Evolutionary conservation across 768 basidiomycete genomes (phyloP).

Genomic region (Symmetrospora coprosmae): DNA sequence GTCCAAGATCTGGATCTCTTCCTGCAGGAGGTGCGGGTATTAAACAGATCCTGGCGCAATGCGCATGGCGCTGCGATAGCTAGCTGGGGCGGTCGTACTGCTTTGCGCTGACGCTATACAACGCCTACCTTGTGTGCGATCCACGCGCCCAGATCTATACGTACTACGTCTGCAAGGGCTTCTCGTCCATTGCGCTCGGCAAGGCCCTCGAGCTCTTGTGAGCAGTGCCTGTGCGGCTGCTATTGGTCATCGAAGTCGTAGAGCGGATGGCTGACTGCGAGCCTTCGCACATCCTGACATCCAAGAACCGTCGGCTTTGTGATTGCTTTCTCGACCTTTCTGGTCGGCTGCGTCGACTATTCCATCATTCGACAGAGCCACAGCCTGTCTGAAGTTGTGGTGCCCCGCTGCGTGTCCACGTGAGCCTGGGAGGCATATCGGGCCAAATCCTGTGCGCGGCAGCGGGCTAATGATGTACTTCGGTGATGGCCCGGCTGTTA

Average conservation of each 20-base stretch:
- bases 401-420: slow-evolving; percentile 71
- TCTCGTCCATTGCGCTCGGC: slow-evolving; percentile 83
- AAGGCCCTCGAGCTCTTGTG: slow-evolving; percentile 88
- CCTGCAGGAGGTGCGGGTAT: slow-evolving; percentile 60
- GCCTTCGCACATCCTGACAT: background rate
- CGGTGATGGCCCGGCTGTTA: too few relatives aligned
- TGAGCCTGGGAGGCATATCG: too few relatives aligned
- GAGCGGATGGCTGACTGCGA: slow-evolving; percentile 17
- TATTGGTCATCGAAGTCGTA: too few relatives aligned
- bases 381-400: slow-evolving; percentile 63
- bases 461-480: background rate
- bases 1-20: slow-evolving; percentile 93
- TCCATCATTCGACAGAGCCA: slow-evolving; percentile 56
- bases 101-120: background rate
- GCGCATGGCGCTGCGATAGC: too few relatives aligned
- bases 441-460: background rate
- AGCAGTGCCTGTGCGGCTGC: slow-evolving; percentile 42
- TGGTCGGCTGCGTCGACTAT: slow-evolving; percentile 89
- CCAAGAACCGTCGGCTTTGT: slow-evolving; percentile 90
- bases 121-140: background rate
- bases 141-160: slow-evolving; percentile 45
- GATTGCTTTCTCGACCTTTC: slow-evolving; percentile 92
- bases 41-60: too few relatives aligned
- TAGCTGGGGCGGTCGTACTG: background rate
- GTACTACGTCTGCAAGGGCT: slow-evolving; percentile 93